A percentile compares a stretch with the other conserved stretches of the same genome.
phyloP scores from a whole-genome alignment of 192 early-diverging fungal genomes.

The Gonapodya prolifera region DNA sequence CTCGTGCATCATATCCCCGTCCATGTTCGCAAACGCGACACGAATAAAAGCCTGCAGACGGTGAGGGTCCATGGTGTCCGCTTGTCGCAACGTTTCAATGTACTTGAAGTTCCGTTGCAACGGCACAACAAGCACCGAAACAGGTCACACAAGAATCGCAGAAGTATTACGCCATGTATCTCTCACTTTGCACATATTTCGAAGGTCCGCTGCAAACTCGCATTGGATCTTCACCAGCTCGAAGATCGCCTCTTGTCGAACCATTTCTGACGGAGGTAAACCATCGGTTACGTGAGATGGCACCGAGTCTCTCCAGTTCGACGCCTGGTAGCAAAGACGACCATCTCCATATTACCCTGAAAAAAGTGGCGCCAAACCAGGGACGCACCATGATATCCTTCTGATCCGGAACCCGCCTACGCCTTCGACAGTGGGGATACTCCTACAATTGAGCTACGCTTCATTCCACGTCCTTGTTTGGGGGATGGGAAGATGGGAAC shows the following conservation, averaged over 20 bases:
- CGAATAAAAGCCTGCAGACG: neutral
- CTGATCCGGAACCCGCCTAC: neutral
- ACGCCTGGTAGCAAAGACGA: neutral
- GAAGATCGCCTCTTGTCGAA: constrained; percentile 5
- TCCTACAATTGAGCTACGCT: no score
- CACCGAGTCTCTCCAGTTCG: neutral
- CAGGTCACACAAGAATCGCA: neutral
- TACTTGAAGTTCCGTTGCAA: no score
- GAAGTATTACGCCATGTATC: neutral
- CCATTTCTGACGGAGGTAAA: neutral
- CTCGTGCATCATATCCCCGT: neutral
- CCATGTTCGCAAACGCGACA: neutral
- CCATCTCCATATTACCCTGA: no score
- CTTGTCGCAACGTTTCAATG: neutral
- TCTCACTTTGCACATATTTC: neutral
- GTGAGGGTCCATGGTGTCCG: neutral
- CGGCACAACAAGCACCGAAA: neutral
- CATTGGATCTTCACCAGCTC: neutral
- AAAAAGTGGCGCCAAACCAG: neutral
- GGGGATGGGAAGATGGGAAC: no score
- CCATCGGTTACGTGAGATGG: neutral
- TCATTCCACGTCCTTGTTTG: no score
- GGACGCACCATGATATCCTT: neutral
- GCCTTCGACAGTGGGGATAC: neutral
- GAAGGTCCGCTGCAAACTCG: neutral